phyloP scores from a whole-genome alignment of 2,329 filamentous ascomycete species.

The Xylaria sp. region DNA sequence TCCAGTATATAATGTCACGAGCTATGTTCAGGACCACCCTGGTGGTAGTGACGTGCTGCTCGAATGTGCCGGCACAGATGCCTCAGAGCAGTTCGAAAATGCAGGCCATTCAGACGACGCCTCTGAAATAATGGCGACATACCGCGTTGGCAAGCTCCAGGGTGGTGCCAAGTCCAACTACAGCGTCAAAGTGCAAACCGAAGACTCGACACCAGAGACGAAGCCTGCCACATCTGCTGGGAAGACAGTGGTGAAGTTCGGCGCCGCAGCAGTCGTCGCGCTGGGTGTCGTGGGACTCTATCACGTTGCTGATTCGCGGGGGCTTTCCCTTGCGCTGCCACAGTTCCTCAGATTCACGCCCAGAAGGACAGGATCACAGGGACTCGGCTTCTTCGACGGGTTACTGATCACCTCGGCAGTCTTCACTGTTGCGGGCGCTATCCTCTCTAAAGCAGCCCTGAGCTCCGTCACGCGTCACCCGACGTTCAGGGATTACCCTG shows the following conservation, averaged over 20 bases:
- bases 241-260: constrained; percentile 5
- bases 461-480: constrained; percentile 32
- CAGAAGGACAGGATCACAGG: constrained; percentile 11
- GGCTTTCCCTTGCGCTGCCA: constrained; percentile 1
- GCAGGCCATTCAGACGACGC: constrained; percentile 71
- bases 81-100: constrained; percentile 75
- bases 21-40: constrained; percentile 55
- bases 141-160: constrained; percentile 36
- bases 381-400: constrained; percentile 35
- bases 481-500: constrained; percentile 33
- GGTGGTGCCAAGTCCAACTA: constrained; percentile 17
- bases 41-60: constrained; percentile 74
- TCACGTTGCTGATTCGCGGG: constrained; percentile 5
- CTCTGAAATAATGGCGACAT: constrained; percentile 38
- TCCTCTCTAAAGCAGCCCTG: constrained; percentile 30
- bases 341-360: background rate
- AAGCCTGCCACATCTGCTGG: background rate
- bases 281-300: constrained; percentile 12
- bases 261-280: constrained; percentile 8
- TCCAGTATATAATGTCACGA: constrained; percentile 53
- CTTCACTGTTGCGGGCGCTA: constrained; percentile 31
- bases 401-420: constrained; percentile 34
- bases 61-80: constrained; percentile 72
- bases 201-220: constrained; percentile 9
- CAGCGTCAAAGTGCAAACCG: background rate